Base-by-base conservation (phyloP, 345 rosid genomes). In the Barbarea vulgaris region DNA sequence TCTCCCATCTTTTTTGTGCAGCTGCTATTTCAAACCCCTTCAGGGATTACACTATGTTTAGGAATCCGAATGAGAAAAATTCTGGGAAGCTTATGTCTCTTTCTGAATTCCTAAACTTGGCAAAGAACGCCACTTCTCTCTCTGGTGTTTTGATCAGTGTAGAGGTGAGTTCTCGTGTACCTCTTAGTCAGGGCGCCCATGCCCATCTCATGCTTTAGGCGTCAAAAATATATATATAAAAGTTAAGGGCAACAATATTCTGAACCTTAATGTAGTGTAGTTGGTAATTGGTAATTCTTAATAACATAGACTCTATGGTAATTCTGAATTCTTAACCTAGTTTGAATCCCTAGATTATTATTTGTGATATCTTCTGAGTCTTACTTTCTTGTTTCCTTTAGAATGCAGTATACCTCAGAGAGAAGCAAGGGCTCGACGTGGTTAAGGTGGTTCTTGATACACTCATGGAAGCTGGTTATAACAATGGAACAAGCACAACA, bases 61-160 rank as follows among this genome's bases (percentile, higher is more conserved):
- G 98, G 46, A 91, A 89, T 80, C 96, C 96, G 0, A 79, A 57
- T n/a, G 66, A 51, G 79, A 79, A 1, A 82, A 77, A 44, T 64
- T 80, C 67, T 15, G 96, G 96, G 61, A 80, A 50, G 1, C 80
- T 88, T 37, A 24, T 87, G 9, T 73, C 76, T 0, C 76, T 93
- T 76, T 75, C 84, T 19, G 88, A 87, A 14, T 93, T 93, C 76
- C 76, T 93, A 69, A 76, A 37, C 42, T 14, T 89, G 86, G 85
- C 93, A 36, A 87, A 75, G 36, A 87, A 78, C 15, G 27, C 85
- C 13, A 81, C 62, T 78, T 81, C 97, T 53, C 81, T 93, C 59
- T 72, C 84, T 1, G 88, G 96, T 39, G 83, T 89, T 77, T 81
- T 89, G 81, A 86, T 93, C 71, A 71, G 80, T 79, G 84, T 93